These are phyloP conservation scores for Phytopythium delawarense DNA, from an alignment of 352 stramenopile genomes.

Conservation along the genomic window DNA sequence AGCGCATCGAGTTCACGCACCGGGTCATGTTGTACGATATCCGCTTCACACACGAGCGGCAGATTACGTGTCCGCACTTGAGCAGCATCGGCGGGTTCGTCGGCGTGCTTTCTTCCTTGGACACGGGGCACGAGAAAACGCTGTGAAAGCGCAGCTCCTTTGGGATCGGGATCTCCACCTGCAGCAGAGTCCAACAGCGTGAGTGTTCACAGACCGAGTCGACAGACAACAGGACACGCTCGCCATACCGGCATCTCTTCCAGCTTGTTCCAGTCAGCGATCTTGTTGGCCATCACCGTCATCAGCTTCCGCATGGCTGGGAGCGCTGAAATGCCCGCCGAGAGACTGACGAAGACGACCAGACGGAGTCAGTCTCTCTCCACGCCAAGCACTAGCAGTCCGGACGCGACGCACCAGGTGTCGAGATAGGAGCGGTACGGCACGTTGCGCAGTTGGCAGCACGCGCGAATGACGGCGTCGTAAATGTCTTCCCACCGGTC, in stretches of 20 bases:
- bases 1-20: constrained; percentile 18
- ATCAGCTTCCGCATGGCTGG: constrained; percentile 79
- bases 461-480: constrained; percentile 66
- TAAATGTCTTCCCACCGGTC: constrained; percentile 72
- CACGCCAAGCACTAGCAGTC: background rate
- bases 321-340: constrained; percentile 59
- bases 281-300: constrained; percentile 73
- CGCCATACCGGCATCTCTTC: constrained; percentile 62
- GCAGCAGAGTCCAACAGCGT: background rate
- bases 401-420: constrained; percentile 41
- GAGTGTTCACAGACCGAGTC: background rate
- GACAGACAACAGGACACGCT: background rate
- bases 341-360: constrained; percentile 33
- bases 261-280: constrained; percentile 67
- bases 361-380: background rate
- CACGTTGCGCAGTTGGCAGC: constrained; percentile 64
- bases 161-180: constrained; percentile 75
- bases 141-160: constrained; percentile 85
- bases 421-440: constrained; percentile 70
- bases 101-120: constrained; percentile 82
- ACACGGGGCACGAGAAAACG: constrained; percentile 85
- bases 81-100: constrained; percentile 82
- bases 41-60: constrained; percentile 71
- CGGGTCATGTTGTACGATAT: constrained; percentile 80
- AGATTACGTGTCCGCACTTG: constrained; percentile 86